Evolutionary conservation across 257 asterid species (phyloP).

Genomic region (Nemophila menziesii): DNA sequence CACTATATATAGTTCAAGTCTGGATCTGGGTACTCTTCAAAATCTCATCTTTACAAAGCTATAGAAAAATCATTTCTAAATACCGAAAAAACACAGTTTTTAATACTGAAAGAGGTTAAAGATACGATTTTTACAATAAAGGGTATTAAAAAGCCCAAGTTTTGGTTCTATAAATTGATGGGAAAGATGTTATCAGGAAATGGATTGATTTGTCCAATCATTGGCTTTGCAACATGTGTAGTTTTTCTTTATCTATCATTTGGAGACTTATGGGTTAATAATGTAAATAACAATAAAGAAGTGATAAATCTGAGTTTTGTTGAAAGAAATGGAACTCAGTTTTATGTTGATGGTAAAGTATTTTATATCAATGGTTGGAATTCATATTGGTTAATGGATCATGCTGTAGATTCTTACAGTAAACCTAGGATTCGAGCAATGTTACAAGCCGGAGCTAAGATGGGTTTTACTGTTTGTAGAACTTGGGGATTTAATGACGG

Average conservation of each 20-base stretch:
- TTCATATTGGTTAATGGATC: conserved; percentile 98
- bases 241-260: conserved; percentile 69
- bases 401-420: conserved; percentile 60
- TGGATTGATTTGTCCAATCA: conserved; percentile 72
- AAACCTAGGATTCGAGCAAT: conserved; percentile 53
- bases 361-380: conserved; percentile 96
- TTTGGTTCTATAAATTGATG: conserved; percentile 11
- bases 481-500: conserved; percentile 99
- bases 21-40: conserved; percentile 45
- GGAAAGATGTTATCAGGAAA: conserved; percentile 50
- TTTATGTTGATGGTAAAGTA: conserved; percentile 69
- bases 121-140: conserved; percentile 6
- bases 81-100: conserved; percentile 3
- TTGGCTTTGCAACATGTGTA: conserved; percentile 76
- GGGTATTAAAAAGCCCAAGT: conserved; percentile 6
- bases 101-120: not conserved
- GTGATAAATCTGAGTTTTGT: conserved; percentile 60
- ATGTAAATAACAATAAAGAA: conserved; percentile 22
- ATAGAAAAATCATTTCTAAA: conserved; percentile 11
- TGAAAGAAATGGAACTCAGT: conserved; percentile 94
- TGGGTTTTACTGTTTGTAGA: conserved; percentile 96
- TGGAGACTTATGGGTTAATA: conserved; percentile 65
- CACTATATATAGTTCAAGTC: conserved; percentile 21
- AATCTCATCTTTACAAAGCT: conserved; percentile 20
- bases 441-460: conserved; percentile 74